These are phyloP conservation scores for Eimeria maxima DNA, from an alignment of 169 alveolate genomes.

Conservation along the genomic window DNA sequence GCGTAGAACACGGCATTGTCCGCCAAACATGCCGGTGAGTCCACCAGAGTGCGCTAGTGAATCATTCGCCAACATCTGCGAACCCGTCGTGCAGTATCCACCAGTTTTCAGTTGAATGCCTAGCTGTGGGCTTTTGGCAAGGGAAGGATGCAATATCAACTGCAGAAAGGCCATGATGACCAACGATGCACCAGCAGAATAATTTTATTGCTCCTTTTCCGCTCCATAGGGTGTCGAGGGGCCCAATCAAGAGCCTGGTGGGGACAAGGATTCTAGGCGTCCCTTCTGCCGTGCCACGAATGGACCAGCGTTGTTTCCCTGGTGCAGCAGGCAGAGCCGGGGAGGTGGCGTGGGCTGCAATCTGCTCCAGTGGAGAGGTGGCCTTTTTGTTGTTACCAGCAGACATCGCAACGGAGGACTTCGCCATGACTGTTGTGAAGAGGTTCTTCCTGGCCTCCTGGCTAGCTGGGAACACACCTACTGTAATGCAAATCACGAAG, in stretches of 20 bases:
- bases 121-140: too few species aligned
- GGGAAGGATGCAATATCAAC: neutral
- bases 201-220: neutral
- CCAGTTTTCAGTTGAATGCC: too few species aligned
- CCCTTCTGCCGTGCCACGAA: neutral
- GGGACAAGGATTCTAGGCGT: neutral
- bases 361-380: slow-evolving; percentile 69
- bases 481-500: neutral
- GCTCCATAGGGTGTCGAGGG: neutral
- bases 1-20: slow-evolving; percentile 7
- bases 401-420: neutral
- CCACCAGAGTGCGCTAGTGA: neutral
- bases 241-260: slow-evolving; percentile 35
- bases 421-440: slow-evolving; percentile 19
- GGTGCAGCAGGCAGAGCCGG: neutral
- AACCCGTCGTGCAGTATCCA: too few species aligned
- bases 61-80: neutral
- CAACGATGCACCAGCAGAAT: neutral
- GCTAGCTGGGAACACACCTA: slow-evolving; percentile 17
- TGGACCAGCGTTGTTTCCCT: neutral
- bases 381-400: neutral
- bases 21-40: slow-evolving; percentile 21
- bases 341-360: slow-evolving; percentile 60
- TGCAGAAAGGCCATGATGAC: neutral
- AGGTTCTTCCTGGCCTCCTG: slow-evolving; percentile 68